Conservation (phyloP, 352 stramenopile species). For the Phytophthora sansomeana region DNA sequence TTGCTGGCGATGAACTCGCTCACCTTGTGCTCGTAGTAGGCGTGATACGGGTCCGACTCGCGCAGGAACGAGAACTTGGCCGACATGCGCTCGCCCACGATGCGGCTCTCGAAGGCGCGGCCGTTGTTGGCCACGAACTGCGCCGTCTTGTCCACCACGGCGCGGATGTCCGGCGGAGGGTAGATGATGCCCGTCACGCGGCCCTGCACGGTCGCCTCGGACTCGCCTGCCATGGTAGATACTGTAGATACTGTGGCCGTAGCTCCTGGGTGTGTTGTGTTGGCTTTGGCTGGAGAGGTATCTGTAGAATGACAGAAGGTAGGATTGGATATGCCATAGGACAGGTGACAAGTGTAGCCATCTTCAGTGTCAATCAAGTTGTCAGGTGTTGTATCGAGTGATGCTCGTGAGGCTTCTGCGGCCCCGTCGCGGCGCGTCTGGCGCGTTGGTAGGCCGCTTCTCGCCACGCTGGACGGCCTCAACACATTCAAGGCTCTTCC, state of each 20-base stretch:
- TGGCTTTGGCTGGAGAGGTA: not conserved
- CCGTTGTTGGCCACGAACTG: conserved; percentile 99
- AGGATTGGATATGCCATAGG: not conserved
- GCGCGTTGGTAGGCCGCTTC: no score
- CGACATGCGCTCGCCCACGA: conserved; percentile 95
- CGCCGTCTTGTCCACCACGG: conserved; percentile 98
- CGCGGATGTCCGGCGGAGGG: conserved; percentile 97
- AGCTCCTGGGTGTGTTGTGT: not conserved
- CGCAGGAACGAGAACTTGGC: conserved; percentile 98
- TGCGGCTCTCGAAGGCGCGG: conserved; percentile 97
- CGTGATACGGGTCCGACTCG: conserved; percentile 95
- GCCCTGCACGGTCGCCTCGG: conserved; percentile 62
- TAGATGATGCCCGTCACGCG: conserved; percentile 94
- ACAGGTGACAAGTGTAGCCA: not conserved
- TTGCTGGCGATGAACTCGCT: conserved; percentile 76
- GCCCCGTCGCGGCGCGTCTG: no score
- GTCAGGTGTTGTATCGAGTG: no score
- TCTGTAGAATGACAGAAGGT: conserved; percentile 2
- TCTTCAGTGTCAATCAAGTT: no score
- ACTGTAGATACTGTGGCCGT: not conserved
- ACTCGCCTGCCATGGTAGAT: conserved; percentile 32
- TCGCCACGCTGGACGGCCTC: no score
- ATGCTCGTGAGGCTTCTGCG: no score
- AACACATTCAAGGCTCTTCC: no score
- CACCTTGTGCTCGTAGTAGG: conserved; percentile 99